Evolutionary conservation across 1,284 basidiomycete species (phyloP).

Genomic region (Papiliotrema laurentii): DNA sequence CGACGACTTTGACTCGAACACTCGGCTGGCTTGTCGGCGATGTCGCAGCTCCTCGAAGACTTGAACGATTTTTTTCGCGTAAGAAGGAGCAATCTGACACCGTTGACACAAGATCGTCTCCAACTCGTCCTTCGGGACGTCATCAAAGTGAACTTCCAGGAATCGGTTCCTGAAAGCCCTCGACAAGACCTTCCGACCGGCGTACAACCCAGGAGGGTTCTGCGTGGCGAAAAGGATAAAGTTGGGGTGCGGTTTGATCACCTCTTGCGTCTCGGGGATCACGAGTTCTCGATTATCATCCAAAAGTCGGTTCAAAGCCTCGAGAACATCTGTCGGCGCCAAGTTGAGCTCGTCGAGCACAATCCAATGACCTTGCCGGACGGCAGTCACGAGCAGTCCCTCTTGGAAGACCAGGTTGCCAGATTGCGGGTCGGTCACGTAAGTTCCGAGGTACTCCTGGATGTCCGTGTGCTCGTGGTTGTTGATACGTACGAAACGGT

Average conservation of each 20-base stretch:
- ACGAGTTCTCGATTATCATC: constrained; percentile 97
- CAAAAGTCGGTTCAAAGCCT: constrained; percentile 91
- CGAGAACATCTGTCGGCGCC: constrained; percentile 95
- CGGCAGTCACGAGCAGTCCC: constrained; percentile 86
- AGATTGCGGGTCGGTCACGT: constrained; percentile 84
- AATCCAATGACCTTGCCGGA: constrained; percentile 94
- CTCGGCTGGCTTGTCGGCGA: constrained; percentile 79
- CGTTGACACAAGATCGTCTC: constrained; percentile 88
- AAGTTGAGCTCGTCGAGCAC: constrained; percentile 97
- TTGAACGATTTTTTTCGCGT: constrained; percentile 81
- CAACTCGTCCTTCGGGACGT: constrained; percentile 89
- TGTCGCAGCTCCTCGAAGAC: constrained; percentile 94
- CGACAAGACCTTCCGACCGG: constrained; percentile 90
- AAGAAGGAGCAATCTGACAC: constrained; percentile 86
- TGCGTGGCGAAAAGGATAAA: constrained; percentile 99
- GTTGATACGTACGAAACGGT: constrained; percentile 96
- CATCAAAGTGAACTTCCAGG: constrained; percentile 95
- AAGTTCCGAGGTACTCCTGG: constrained; percentile 97
- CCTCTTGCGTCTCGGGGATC: constrained; percentile 94
- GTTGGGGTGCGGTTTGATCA: constrained; percentile 86
- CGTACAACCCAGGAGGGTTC: constrained; percentile 97
- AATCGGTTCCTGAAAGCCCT: constrained; percentile 98
- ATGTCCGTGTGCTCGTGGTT: constrained; percentile 99
- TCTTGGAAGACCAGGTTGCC: constrained; percentile 94
- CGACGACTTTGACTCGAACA: constrained; percentile 96